Conservation (phyloP, 179 eudicot genomes). For the Beta lomatogona region DNA sequence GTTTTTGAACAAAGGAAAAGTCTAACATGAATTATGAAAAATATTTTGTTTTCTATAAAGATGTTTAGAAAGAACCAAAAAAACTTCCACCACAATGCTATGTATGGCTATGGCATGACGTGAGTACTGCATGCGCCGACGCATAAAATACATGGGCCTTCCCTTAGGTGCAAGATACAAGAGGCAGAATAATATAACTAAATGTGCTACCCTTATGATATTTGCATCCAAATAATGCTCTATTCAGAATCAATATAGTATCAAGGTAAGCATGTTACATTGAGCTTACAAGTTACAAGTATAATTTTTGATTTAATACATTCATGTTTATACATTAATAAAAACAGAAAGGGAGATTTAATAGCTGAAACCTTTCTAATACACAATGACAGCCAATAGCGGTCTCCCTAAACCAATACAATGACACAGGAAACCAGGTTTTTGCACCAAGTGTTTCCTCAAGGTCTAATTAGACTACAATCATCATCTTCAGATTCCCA, state of each 20-base stretch:
- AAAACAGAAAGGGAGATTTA: neutral
- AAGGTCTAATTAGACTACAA: conserved; percentile 20
- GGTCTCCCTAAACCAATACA: conserved; percentile 17
- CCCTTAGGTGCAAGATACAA: too few species aligned
- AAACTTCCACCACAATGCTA: too few species aligned
- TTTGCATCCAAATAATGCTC: neutral
- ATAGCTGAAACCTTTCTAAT: conserved; percentile 16
- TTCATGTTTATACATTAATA: neutral
- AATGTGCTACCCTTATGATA: neutral
- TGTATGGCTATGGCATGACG: too few species aligned
- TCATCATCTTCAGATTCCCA: conserved; percentile 44
- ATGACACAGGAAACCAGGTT: neutral
- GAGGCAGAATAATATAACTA: too few species aligned
- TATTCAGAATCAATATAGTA: neutral
- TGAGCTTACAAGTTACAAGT: conserved; percentile 3
- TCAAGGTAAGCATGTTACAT: neutral
- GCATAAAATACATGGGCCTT: too few species aligned
- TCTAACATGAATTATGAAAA: too few species aligned
- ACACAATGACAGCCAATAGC: conserved; percentile 11
- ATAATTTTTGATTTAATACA: neutral
- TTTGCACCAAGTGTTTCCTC: conserved; percentile 5
- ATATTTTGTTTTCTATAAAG: too few species aligned
- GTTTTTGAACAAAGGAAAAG: too few species aligned
- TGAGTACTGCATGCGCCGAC: too few species aligned
- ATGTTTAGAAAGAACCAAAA: too few species aligned